Conservation (phyloP, 257 asterid genomes). For the Osmanthus fragrans region DNA sequence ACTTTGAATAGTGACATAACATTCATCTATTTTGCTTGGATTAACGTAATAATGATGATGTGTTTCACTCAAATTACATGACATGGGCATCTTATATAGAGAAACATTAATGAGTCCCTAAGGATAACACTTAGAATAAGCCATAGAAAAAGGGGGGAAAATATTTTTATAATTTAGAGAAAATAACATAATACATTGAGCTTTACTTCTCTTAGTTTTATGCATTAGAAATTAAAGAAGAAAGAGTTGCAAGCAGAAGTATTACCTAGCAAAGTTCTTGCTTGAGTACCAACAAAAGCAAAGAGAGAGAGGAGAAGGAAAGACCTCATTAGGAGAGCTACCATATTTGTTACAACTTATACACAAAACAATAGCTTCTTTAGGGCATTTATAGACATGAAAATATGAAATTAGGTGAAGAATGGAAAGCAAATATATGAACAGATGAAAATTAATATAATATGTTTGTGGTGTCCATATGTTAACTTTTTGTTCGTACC, state of each 20-base stretch:
- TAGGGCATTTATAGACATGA: background rate
- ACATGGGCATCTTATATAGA: too few relatives aligned
- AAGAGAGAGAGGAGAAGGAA: constrained; percentile 13
- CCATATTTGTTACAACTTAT: background rate
- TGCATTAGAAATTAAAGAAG: background rate
- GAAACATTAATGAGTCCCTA: too few relatives aligned
- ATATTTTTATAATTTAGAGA: too few relatives aligned
- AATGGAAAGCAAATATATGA: background rate
- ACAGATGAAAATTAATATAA: background rate
- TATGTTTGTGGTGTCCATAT: background rate
- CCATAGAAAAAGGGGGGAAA: too few relatives aligned
- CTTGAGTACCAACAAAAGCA: constrained; percentile 14
- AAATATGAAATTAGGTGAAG: background rate
- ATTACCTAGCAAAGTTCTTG: constrained; percentile 32
- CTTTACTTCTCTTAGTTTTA: too few relatives aligned
- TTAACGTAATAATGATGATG: too few relatives aligned
- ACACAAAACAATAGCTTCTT: background rate
- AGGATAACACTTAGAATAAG: too few relatives aligned
- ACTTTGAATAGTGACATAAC: too few relatives aligned
- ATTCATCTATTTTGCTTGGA: too few relatives aligned
- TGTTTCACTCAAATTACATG: too few relatives aligned
- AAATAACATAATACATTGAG: too few relatives aligned
- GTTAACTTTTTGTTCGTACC: background rate
- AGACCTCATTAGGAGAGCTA: background rate
- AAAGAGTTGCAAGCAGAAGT: background rate